A percentile compares a stretch with the other conserved stretches of the same genome.
Evolutionary conservation across 2,329 filamentous ascomycete species (phyloP).

Genomic region (Beauveria australis): DNA sequence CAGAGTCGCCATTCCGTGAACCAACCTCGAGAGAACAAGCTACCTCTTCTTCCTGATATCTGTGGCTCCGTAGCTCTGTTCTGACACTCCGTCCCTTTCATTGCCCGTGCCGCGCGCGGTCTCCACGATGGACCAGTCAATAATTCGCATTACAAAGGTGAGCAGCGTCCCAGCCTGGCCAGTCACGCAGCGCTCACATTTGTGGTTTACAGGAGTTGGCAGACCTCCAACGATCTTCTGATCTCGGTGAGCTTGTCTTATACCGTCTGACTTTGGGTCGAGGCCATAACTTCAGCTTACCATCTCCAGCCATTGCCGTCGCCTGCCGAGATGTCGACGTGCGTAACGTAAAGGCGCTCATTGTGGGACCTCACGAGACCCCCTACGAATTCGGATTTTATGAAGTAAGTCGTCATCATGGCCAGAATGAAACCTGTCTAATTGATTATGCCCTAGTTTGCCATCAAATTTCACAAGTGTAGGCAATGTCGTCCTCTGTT

Average conservation of each 20-base stretch:
- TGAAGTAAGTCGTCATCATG: conserved; percentile 52
- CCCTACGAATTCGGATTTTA: conserved; percentile 98
- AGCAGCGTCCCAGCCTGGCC: conserved; percentile 15
- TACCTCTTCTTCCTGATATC: not conserved
- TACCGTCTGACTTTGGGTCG: not conserved
- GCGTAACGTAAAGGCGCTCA: conserved; percentile 75
- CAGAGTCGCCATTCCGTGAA: not conserved
- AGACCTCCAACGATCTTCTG: conserved; percentile 73
- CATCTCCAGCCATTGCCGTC: conserved; percentile 64
- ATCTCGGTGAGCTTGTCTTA: conserved; percentile 59
- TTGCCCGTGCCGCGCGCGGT: conserved; percentile 7
- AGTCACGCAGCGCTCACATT: conserved; percentile 3
- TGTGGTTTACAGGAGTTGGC: conserved; percentile 60
- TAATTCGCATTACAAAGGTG: conserved; percentile 81
- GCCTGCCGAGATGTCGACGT: conserved; percentile 84
- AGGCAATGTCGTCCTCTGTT: conserved; percentile 11
- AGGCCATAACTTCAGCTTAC: not conserved
- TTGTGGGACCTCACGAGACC: conserved; percentile 87
- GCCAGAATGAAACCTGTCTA: not conserved
- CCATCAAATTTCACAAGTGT: conserved; percentile 70
- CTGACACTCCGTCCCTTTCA: not conserved
- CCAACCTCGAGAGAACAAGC: not conserved
- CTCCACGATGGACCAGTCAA: conserved; percentile 60
- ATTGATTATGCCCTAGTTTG: conserved; percentile 46
- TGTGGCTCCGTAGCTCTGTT: not conserved